phyloP scores from a whole-genome alignment of 345 rosid species.

The Ailanthus altissimus region DNA sequence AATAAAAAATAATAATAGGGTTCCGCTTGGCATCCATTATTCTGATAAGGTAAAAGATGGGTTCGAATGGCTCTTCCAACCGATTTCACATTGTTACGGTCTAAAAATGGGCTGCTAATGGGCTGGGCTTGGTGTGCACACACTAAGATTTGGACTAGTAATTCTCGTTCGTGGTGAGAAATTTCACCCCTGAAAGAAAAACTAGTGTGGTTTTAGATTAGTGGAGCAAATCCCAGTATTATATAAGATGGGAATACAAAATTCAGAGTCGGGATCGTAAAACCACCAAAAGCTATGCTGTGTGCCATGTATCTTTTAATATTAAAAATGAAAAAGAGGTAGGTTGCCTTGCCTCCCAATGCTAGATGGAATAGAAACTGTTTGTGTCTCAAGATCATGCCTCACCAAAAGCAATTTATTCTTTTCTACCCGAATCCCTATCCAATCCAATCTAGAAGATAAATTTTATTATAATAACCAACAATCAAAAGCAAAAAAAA shows the following conservation, averaged over 20 bases:
- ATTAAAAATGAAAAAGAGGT: neutral
- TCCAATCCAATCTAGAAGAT: conserved; percentile 5
- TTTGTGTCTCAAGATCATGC: conserved; percentile 4
- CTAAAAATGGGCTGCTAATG: neutral
- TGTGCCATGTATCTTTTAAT: neutral
- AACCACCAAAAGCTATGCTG: neutral
- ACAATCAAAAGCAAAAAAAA: neutral
- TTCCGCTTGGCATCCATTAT: too few species aligned
- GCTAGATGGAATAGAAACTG: conserved; percentile 4
- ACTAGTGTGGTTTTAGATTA: neutral
- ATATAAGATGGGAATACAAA: neutral
- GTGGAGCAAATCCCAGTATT: too few species aligned
- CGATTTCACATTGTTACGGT: neutral
- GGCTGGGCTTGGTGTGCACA: neutral
- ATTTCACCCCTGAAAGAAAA: neutral
- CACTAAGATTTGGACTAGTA: neutral
- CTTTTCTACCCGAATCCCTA: conserved; percentile 13
- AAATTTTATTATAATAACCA: neutral
- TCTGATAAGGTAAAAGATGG: too few species aligned
- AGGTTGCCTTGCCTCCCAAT: conserved; percentile 24
- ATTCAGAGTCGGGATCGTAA: neutral
- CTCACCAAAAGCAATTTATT: conserved; percentile 10
- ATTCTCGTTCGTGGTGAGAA: neutral
- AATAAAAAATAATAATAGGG: too few species aligned
- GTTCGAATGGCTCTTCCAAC: neutral